Evolutionary conservation across 345 rosid species (phyloP), one percentile per base, ranked within the genome.

Genomic region (Populus tremula): DNA sequence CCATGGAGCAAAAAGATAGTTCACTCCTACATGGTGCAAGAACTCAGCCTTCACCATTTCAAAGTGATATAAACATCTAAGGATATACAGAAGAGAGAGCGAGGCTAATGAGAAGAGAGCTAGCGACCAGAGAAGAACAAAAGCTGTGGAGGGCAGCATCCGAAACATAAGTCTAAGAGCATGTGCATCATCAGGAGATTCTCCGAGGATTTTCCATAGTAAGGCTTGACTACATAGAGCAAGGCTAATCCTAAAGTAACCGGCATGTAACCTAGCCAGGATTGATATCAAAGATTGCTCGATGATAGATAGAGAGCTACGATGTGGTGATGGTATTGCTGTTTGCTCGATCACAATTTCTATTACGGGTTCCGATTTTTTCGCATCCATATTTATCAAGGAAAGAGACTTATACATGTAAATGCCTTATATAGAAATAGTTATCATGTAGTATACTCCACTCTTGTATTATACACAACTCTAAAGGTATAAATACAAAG

Each of bases 1-100:
- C 75, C 71, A 81, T 5, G 84, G 84, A 21, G 81, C 80, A 59
- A 77, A 81, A 38, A 81, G 84, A 43, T 81, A 81, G 64, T 81
- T 81, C 2, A 77, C 81, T 62, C 84, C 84, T 2, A 81, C 81
- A 21, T 59, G 84, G 69, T 81, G 71, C 41, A 69, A 69, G 78
- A 81, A 81, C 50, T 81, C 84, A 14, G 36, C 23, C 54, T 81
- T 81, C 29, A 81, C 81, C 70, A 68, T 33, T 20, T 73, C 33
- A 29, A 81, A 81, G 70, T 47, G 84, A 61, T 68, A 36, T 2
- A 81, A 47, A 38, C 81, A 81, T 20, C 84, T 25, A 8, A 81
- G 75, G n/a, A 73, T 18, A 54, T 81, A 81, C 31, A 81, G 78
- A 41, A 77, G 53, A 5, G 80, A 77, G 75, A 81, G 80, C 6